Percentiles rank a stretch among this genome's conserved stretches.
phyloP scores from a whole-genome alignment of 768 basidiomycete genomes.

The Rhodotorula sphaerocarpa region DNA sequence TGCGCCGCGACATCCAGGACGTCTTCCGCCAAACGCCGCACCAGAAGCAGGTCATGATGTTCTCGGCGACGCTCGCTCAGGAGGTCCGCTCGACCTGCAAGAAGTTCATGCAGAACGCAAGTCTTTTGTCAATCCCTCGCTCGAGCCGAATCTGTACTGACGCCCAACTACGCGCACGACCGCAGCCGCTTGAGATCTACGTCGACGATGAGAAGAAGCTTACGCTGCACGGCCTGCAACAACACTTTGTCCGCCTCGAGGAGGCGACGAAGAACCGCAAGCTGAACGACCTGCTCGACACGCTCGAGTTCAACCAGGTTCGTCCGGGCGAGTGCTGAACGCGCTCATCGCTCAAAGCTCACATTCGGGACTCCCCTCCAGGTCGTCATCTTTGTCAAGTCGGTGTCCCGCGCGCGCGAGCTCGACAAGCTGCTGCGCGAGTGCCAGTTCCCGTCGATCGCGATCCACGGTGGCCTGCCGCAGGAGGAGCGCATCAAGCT shows the following conservation, averaged over 20 bases:
- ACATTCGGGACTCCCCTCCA: conserved; percentile 45
- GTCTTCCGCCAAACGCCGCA: conserved; percentile 98
- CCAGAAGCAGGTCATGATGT: conserved; percentile 99
- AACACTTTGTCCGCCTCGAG: conserved; percentile 95
- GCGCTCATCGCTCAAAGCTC: too few species aligned
- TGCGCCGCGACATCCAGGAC: conserved; percentile 99
- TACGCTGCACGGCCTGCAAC: conserved; percentile 93
- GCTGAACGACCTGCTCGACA: conserved; percentile 87
- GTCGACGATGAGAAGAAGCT: conserved; percentile 99
- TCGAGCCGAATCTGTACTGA: too few species aligned
- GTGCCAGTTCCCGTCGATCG: conserved; percentile 97
- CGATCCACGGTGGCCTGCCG: conserved; percentile 85
- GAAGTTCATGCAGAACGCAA: conserved; percentile 97
- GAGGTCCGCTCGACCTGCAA: conserved; percentile 96
- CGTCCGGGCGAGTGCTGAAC: conserved; percentile 17
- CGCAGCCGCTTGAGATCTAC: conserved; percentile 94
- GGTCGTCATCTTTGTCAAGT: conserved; percentile 99
- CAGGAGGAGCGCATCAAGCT: conserved; percentile 95
- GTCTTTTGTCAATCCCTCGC: conserved; percentile 45
- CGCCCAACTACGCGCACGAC: neutral
- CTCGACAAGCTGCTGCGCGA: conserved; percentile 90
- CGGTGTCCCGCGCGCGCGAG: conserved; percentile 90
- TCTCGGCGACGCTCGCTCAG: conserved; percentile 94
- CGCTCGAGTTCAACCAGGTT: conserved; percentile 96
- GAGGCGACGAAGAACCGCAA: conserved; percentile 94